Evolutionary conservation across 2,329 filamentous ascomycete species (phyloP), one percentile per base, ranked within the genome.

Genomic region (Cadophora gregata): DNA sequence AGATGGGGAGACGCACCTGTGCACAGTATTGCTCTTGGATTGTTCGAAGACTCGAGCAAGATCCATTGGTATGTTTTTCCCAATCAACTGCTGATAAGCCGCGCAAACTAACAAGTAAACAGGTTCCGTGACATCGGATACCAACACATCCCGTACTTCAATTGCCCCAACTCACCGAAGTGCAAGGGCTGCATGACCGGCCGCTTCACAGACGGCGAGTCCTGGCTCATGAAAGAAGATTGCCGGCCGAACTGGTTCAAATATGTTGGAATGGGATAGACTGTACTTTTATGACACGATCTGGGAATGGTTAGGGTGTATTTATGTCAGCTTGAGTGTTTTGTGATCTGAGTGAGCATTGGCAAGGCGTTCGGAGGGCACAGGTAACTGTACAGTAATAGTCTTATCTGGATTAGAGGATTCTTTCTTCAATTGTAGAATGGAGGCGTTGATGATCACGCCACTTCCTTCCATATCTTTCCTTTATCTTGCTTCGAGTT

Each of bases 61-160:
- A 92, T 99, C 68, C 95, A 98, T 79, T 98, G 94, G 94, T 97
- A 81, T 69, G 90, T 3, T 55, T 58, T 12, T 50, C 59, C 14
- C 51, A 9, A 50, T 31, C 9, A 21, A 33, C 38, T 14, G 19
- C 4, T 25, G 27, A 53, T 19, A 48, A 42, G 16, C 27, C 19
- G 16, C 12, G 45, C 21, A 19, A 19, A 58, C 56, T 67, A 56
- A n/a, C 59, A 25, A 29, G 51, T 62, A 63, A 65, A 62, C 68
- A 97, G 94, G 94, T 99, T 99, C 90, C 94, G 95, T 63, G 96
- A 99, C 78, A 98, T 99, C 72, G 96, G 96, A 66, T 99, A 99
- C 81, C 93, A 97, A 76, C 96, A 99, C 75, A 94, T 98, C 63
- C 96, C 96, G 55, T 99, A 97, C 82, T 97, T 97, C 85, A 99